phyloP scores from a whole-genome alignment of 768 basidiomycete genomes.

The Phaffia australis region DNA sequence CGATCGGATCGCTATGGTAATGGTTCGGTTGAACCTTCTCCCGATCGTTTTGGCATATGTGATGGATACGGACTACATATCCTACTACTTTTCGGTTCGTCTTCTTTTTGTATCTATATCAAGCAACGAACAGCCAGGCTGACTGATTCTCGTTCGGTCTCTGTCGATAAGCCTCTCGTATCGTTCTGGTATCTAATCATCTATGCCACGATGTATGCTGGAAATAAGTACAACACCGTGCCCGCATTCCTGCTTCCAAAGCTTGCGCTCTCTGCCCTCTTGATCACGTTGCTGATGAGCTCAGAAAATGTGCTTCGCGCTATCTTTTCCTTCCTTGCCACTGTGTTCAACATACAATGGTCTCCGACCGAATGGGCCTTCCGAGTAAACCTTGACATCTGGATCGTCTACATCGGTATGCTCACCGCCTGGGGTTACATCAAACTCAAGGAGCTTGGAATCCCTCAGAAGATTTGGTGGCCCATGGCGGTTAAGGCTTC shows the following conservation, averaged over 20 bases:
- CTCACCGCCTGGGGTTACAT: slow-evolving; percentile 58
- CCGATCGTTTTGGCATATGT: slow-evolving; percentile 72
- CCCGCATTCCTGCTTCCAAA: slow-evolving; percentile 59
- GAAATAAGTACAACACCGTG: slow-evolving; percentile 61
- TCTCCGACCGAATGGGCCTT: slow-evolving; percentile 78
- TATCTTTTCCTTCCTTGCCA: slow-evolving; percentile 54
- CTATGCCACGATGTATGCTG: slow-evolving; percentile 64
- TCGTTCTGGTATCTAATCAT: slow-evolving; percentile 80
- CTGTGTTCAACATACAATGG: slow-evolving; percentile 68
- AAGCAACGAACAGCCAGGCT: not conserved
- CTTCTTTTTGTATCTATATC: not conserved
- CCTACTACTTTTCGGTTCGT: slow-evolving; percentile 47
- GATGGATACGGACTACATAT: slow-evolving; percentile 76
- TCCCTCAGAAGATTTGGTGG: slow-evolving; percentile 64
- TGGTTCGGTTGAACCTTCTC: slow-evolving; percentile 72
- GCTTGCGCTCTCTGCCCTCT: slow-evolving; percentile 52
- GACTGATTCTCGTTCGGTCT: not conserved
- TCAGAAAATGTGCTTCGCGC: slow-evolving; percentile 53
- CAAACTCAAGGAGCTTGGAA: slow-evolving; percentile 60
- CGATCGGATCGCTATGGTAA: slow-evolving; percentile 59
- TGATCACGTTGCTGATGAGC: slow-evolving; percentile 57
- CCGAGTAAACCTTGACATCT: slow-evolving; percentile 76
- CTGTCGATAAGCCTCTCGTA: slow-evolving; percentile 70
- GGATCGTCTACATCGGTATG: slow-evolving; percentile 82
- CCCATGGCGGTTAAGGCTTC: slow-evolving; percentile 45